Conservation (phyloP, 805 yeast species). For the Starmerella floris region DNA sequence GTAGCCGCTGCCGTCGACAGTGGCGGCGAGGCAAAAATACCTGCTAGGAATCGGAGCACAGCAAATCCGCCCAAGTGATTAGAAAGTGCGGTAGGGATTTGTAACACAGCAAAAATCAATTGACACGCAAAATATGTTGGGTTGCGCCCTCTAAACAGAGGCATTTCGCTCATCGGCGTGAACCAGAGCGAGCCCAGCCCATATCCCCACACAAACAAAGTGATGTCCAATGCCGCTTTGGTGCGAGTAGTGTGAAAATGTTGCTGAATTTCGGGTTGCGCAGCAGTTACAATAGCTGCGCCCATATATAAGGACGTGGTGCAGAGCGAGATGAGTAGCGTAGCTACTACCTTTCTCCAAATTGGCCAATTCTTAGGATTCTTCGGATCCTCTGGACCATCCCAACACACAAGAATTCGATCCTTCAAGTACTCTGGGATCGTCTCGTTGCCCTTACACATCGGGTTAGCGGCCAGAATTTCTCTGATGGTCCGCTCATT, state of each 20-base stretch:
- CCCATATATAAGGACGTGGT: slow-evolving; percentile 45
- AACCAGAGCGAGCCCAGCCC: slow-evolving; percentile 46
- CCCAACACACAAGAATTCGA: slow-evolving; percentile 23
- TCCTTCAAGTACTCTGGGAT: slow-evolving; percentile 55
- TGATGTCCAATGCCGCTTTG: slow-evolving; percentile 39
- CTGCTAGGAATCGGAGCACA: slow-evolving; percentile 40
- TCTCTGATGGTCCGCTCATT: not conserved
- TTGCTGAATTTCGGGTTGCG: slow-evolving; percentile 33
- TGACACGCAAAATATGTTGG: slow-evolving; percentile 36
- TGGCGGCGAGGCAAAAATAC: slow-evolving; percentile 44
- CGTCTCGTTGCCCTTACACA: not conserved
- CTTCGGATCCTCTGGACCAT: slow-evolving; percentile 25
- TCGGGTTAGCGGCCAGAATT: not conserved
- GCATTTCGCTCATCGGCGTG: slow-evolving; percentile 43
- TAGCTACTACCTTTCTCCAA: slow-evolving; percentile 30
- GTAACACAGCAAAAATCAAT: slow-evolving; percentile 37
- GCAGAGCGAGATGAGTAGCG: slow-evolving; percentile 32
- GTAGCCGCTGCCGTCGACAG: slow-evolving; percentile 49
- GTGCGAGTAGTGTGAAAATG: slow-evolving; percentile 32
- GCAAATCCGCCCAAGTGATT: slow-evolving; percentile 39
- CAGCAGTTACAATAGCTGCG: slow-evolving; percentile 47
- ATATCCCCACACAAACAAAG: slow-evolving; percentile 46
- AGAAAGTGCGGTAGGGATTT: slow-evolving; percentile 43
- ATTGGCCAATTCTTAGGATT: slow-evolving; percentile 47
- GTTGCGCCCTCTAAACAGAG: slow-evolving; percentile 36